Evolutionary conservation across 805 yeast genomes (phyloP), one percentile per base, ranked within the genome.

Genomic region (Myxozyma neglecta): DNA sequence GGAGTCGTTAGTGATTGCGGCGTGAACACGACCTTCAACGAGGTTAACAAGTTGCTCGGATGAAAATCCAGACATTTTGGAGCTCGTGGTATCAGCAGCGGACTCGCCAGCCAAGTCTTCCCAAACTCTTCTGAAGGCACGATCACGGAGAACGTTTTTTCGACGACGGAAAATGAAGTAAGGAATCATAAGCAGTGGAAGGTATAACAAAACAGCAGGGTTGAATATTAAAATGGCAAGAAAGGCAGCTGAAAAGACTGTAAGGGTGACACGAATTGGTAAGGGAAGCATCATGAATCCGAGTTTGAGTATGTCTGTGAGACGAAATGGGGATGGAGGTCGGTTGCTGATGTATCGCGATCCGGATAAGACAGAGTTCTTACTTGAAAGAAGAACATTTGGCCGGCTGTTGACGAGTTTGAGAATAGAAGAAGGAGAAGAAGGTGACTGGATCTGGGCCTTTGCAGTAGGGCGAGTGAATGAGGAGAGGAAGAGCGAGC

Each of bases 51-150:
- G 57, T 42, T 59, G 61, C 34, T 45, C 49, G 24, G 56, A 53
- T 24, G 61, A 60, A 29, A 42, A 51, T 6, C 46, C 16, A 24
- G 53, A 46, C 18, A 63, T 40, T 35, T 52, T 42, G n/a, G 53
- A 9, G 11, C 37, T 2, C 6, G 64, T 49, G 18, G 66, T 60
- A 29, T 60, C 63, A 14, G 58, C 59, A 18, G 56, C 57, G 32
- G 57, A n/a, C 20, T 44, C 58, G 11, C 48, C 46, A 16, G 53
- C 37, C 29, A 63, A 45, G 11, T 56, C 61, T 29, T 63, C 53
- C 64, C 61, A 59, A 24, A 45, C 47, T 18, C 49, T 58, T 39
- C 49, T 32, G 35, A 59, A 63, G 20, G 61, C 55, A 29, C 57
- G 45, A 14, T 49, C 59, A 10, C 66, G 66, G 10, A 56, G 43